These are phyloP conservation scores for Warburgia ugandensis DNA, from an alignment of 164 flowering plant genomes.

Conservation along the genomic window DNA sequence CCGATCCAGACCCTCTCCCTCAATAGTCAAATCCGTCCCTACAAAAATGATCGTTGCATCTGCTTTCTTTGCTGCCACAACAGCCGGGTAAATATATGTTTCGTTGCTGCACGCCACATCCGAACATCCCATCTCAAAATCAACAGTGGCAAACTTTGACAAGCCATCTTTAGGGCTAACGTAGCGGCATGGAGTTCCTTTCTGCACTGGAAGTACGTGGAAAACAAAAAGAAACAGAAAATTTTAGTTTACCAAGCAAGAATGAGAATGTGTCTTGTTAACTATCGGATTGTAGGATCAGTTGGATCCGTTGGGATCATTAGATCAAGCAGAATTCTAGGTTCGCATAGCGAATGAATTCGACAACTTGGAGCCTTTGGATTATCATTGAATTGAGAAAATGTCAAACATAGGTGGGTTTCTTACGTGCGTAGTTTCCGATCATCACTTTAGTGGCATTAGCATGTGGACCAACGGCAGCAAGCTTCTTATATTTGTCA, in stretches of 20 bases:
- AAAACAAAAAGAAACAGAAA: not conserved
- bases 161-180: constrained; percentile 1
- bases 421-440: constrained; percentile 49
- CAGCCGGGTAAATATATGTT: constrained; percentile 35
- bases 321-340: not conserved
- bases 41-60: constrained; percentile 62
- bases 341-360: not conserved
- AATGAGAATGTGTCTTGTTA: no score
- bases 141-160: not conserved
- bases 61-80: constrained; percentile 42
- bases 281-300: no score
- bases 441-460: constrained; percentile 29
- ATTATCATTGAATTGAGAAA: no score
- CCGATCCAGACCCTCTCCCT: constrained; percentile 51
- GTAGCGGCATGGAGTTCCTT: constrained; percentile 21
- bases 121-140: constrained; percentile 12
- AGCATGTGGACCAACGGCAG: constrained; percentile 48
- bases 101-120: constrained; percentile 34
- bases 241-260: no score
- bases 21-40: constrained; percentile 60
- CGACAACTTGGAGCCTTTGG: no score
- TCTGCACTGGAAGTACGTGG: not conserved
- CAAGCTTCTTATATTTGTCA: constrained; percentile 13
- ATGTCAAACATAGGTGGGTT: no score
- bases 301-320: no score